Evolutionary conservation across 2,329 filamentous ascomycete species (phyloP), one percentile per base, ranked within the genome.

Genomic region (Pleochaeta shiraiana): DNA sequence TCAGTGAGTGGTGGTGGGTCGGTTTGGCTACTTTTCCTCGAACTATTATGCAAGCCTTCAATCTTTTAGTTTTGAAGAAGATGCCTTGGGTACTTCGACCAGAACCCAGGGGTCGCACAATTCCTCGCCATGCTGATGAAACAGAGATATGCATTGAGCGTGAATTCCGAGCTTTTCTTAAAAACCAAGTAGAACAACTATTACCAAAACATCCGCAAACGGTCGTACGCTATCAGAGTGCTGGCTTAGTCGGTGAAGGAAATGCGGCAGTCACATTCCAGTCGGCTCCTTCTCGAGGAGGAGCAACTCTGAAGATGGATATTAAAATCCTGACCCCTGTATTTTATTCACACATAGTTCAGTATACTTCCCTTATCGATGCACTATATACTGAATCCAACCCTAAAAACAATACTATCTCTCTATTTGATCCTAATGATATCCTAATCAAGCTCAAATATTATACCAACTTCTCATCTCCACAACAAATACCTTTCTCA

Each of bases 321-420:
- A 74, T 88, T 60, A 79, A 78, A 64, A 75, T 88, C 4, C 72
- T 86, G 24, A 85, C 82, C 0, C 85, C 86, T 0, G 76, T 75
- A 0, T 89, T 89, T 70, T 89, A 89, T 74, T 78, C 80, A 14
- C 79, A 84, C 31, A 83, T 88, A 60, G 77, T 83, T 0, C 78
- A 81, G 67, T 87, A 88, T 70, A 6, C 45, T 6, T 33, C 53
- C n/a, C n/a, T 68, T 3, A 43, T 26, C 4, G 64, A 64, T n/a
- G 68, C 43, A 14, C 57, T 68, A 2, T 12, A 24, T 31, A 12
- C 30, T 37, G 26, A 34, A 19, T 34, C 9, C 12, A 19, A 33
- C 34, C 19, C 19, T 21, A 31, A 61, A 61, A 21, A 11, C 11
- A 28, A 61, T 31, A 34, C 30, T 9, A 28, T 30, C 14, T 47